These are phyloP conservation scores for Talaromyces atroroseus DNA, from an alignment of 2,329 filamentous ascomycete genomes.

Conservation along the genomic window DNA sequence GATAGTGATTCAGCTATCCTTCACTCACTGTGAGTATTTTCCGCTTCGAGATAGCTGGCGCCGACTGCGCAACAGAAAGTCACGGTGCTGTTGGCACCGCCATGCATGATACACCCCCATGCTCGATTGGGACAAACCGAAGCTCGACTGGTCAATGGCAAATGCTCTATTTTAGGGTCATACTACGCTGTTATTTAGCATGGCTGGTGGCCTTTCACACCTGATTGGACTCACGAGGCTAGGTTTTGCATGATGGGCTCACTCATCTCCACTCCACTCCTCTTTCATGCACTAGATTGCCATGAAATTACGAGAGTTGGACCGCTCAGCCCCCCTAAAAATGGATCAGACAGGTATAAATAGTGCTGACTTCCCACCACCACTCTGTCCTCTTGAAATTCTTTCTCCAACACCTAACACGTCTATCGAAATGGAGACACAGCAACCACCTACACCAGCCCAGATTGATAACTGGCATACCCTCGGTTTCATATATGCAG, in stretches of 20 bases:
- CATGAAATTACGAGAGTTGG: not conserved
- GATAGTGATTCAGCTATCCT: not conserved
- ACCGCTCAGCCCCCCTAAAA: conserved; percentile 4
- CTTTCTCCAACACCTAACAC: not conserved
- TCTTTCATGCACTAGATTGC: not conserved
- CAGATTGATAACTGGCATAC: not conserved
- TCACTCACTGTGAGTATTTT: conserved; percentile 2
- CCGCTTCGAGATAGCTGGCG: too few relatives aligned
- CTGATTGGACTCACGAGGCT: not conserved
- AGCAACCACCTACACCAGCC: conserved; percentile 4
- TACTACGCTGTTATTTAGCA: too few relatives aligned
- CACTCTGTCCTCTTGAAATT: not conserved
- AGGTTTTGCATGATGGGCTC: not conserved
- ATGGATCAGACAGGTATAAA: not conserved
- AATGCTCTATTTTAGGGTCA: conserved; percentile 5
- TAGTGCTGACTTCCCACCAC: not conserved
- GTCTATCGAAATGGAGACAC: not conserved
- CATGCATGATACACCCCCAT: conserved; percentile 4
- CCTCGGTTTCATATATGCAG: conserved; percentile 3
- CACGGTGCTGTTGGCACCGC: not conserved
- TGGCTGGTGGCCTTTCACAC: too few relatives aligned
- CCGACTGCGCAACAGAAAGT: not conserved
- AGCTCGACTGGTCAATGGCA: not conserved
- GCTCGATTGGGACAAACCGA: not conserved
- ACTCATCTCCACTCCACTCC: not conserved